These are phyloP conservation scores for Saccharomycopsis oosterbeekiorum DNA, from an alignment of 805 yeast species.

Conservation along the genomic window DNA sequence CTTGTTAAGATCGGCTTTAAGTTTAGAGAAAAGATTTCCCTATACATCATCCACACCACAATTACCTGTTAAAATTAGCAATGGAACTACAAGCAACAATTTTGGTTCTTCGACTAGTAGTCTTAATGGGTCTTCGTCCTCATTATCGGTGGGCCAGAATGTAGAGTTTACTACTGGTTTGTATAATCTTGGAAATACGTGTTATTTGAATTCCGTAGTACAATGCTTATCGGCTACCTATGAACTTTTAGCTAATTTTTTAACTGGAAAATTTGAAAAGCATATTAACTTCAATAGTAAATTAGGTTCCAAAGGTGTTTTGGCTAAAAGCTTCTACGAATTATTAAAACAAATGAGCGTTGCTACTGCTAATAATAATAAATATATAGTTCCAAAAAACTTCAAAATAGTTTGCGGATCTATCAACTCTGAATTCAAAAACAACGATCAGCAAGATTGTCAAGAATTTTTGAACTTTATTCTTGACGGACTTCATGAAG, in stretches of 20 bases:
- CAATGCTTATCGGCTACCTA: conserved; percentile 77
- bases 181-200: conserved; percentile 77
- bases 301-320: conserved; percentile 71
- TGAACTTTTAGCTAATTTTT: conserved; percentile 52
- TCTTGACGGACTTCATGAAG: conserved; percentile 74
- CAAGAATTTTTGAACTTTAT: conserved; percentile 71
- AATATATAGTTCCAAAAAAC: conserved; percentile 46
- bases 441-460: conserved; percentile 74
- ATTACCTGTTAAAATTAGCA: not conserved
- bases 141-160: not conserved
- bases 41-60: not conserved
- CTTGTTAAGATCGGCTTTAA: not conserved
- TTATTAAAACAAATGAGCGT: conserved; percentile 44
- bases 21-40: not conserved
- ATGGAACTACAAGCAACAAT: not conserved
- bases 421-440: conserved; percentile 52
- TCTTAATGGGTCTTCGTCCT: not conserved
- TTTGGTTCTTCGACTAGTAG: not conserved
- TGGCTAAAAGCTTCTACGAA: conserved; percentile 60
- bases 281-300: conserved; percentile 65
- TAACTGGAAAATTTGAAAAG: conserved; percentile 47
- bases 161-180: conserved; percentile 55
- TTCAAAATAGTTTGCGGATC: conserved; percentile 64
- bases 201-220: conserved; percentile 86
- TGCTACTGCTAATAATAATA: conserved; percentile 28